Conservation (phyloP, 768 basidiomycete genomes). For the Boletus rubropictus region DNA sequence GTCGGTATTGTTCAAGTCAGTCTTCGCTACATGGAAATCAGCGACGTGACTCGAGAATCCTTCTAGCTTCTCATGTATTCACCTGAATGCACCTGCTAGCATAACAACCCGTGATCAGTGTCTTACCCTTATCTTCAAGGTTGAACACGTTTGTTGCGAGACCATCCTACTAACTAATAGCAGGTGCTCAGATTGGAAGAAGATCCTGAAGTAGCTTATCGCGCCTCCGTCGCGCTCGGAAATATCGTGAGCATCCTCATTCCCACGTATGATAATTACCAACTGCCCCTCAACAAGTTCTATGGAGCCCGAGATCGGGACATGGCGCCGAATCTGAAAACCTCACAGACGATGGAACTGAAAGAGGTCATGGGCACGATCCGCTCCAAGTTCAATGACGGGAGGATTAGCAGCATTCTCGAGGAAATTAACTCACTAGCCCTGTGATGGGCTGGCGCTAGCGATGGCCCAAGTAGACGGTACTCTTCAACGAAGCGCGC, state of each 20-base stretch:
- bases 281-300: constrained; percentile 34
- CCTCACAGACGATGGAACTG: constrained; percentile 38
- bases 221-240: constrained; percentile 65
- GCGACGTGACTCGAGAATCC: constrained; percentile 1
- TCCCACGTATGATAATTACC: neutral
- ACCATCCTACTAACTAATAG: constrained; percentile 4
- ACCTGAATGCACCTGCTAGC: constrained; percentile 40
- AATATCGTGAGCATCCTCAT: constrained; percentile 49
- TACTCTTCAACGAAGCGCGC: neutral
- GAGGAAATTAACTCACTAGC: constrained; percentile 45
- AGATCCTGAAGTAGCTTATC: constrained; percentile 69
- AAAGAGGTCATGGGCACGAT: constrained; percentile 36
- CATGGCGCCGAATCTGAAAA: constrained; percentile 28
- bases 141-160: constrained; percentile 19
- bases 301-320: constrained; percentile 40
- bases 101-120: constrained; percentile 37
- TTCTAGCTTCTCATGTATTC: constrained; percentile 60
- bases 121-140: constrained; percentile 42
- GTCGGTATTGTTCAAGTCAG: constrained; percentile 86
- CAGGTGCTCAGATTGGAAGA: constrained; percentile 36
- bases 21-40: constrained; percentile 9
- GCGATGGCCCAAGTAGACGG: neutral
- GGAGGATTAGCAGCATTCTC: constrained; percentile 48
- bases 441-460: constrained; percentile 1
- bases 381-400: constrained; percentile 49